Evolutionary conservation across 495 filamentous ascomycete genomes (phyloP).

Genomic region (Aeminium ludgeri): DNA sequence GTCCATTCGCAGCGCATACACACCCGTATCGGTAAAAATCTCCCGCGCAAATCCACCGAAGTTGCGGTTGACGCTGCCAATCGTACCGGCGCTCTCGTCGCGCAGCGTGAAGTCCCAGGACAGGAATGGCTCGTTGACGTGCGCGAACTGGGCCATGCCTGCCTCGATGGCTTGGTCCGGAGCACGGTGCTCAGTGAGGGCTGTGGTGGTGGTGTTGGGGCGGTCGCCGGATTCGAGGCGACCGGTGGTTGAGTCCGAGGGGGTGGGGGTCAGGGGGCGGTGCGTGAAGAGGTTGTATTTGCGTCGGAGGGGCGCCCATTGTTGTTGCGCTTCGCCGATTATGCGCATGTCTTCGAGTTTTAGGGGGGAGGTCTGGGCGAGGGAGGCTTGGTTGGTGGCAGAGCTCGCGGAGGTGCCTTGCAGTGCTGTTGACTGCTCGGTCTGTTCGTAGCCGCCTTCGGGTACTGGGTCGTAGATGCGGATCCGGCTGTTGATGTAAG

Average conservation of each 20-base stretch:
- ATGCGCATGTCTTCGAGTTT: constrained; percentile 41
- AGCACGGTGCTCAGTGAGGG: constrained; percentile 17
- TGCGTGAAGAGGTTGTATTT: constrained; percentile 54
- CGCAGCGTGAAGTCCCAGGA: constrained; percentile 29
- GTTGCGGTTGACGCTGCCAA: constrained; percentile 51
- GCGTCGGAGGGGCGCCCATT: constrained; percentile 48
- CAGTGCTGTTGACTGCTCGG: constrained; percentile 27
- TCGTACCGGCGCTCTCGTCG: constrained; percentile 16
- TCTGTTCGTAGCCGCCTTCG: constrained; percentile 18
- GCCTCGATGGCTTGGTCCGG: constrained; percentile 23
- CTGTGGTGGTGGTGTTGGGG: constrained; percentile 33
- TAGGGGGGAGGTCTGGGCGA: constrained; percentile 35
- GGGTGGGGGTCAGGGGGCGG: constrained; percentile 17
- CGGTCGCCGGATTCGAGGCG: constrained; percentile 30
- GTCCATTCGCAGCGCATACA: constrained; percentile 56
- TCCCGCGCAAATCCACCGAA: constrained; percentile 54
- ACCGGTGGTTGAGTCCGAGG: constrained; percentile 18
- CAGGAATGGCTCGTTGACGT: constrained; percentile 30
- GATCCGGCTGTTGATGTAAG: constrained; percentile 49
- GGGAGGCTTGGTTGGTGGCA: constrained; percentile 25
- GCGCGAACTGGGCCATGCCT: constrained; percentile 45
- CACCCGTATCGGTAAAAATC: constrained; percentile 54
- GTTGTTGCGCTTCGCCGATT: constrained; percentile 50
- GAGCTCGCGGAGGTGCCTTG: constrained; percentile 29
- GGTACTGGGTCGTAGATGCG: constrained; percentile 38